phyloP scores from a whole-genome alignment of 192 early-diverging fungal species.

The Mortierella antarctica region DNA sequence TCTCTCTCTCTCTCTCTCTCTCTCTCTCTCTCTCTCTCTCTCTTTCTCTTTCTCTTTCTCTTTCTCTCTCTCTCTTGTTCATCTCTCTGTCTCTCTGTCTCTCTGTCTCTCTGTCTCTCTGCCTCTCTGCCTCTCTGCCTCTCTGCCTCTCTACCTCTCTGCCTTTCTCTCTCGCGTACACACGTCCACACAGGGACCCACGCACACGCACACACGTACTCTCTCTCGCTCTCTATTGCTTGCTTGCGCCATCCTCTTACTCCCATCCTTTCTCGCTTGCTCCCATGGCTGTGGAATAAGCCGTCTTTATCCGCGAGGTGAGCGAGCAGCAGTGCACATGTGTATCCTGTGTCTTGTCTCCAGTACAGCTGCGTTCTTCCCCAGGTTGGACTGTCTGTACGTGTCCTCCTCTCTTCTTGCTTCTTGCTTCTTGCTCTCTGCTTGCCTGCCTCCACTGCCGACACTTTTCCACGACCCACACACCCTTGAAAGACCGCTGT shows the following conservation, averaged over 20 bases:
- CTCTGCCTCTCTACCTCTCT: neutral
- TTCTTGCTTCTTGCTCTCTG: neutral
- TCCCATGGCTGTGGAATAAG: neutral
- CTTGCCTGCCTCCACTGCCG: neutral
- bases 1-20: neutral
- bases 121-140: neutral
- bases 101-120: neutral
- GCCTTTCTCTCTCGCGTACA: neutral
- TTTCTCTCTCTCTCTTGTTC: neutral
- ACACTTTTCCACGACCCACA: neutral
- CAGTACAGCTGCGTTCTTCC: neutral
- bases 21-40: neutral
- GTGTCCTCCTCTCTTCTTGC: neutral
- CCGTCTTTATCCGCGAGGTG: no score
- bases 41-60: conserved; percentile 1
- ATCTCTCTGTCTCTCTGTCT: neutral
- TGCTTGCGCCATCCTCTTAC: neutral
- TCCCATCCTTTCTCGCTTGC: neutral
- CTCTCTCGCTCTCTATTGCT: neutral
- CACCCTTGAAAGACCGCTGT: neutral
- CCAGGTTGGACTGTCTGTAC: neutral
- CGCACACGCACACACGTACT: neutral
- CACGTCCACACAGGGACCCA: neutral
- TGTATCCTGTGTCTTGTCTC: neutral
- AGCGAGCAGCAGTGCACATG: neutral